These are phyloP conservation scores for Aureobasidium sp. DNA, from an alignment of 2,329 filamentous ascomycete species.

Conservation along the genomic window DNA sequence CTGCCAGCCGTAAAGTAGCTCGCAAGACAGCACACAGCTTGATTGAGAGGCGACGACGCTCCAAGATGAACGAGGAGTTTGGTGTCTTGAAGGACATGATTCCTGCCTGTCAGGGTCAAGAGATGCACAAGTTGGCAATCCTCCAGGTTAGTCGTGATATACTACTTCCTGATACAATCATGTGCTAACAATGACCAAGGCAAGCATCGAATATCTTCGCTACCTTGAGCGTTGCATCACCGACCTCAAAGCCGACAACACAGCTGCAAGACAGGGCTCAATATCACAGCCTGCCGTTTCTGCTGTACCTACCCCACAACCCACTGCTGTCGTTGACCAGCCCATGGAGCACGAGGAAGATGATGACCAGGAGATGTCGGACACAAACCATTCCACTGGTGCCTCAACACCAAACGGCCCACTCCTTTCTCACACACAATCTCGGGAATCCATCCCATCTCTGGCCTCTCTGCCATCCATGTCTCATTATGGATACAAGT, in stretches of 20 bases:
- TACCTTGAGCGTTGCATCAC: conserved; percentile 85
- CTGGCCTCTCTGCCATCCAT: conserved; percentile 8
- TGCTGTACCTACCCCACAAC: neutral
- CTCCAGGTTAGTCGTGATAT: conserved; percentile 57
- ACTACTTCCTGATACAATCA: neutral
- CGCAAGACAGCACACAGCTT: conserved; percentile 93
- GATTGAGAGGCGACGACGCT: conserved; percentile 80
- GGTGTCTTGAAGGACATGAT: conserved; percentile 90
- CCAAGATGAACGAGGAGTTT: conserved; percentile 99
- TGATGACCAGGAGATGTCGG: conserved; percentile 31
- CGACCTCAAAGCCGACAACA: conserved; percentile 59
- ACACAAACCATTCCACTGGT: conserved; percentile 16
- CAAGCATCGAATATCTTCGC: conserved; percentile 90
- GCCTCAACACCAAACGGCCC: conserved; percentile 15
- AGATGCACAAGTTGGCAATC: conserved; percentile 98
- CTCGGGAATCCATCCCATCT: conserved; percentile 12
- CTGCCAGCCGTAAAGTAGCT: conserved; percentile 87
- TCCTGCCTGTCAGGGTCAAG: conserved; percentile 81
- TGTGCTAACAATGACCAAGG: conserved; percentile 42
- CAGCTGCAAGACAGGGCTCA: neutral
- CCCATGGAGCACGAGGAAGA: conserved; percentile 24
- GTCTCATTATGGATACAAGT: conserved; percentile 20
- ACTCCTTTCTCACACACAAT: conserved; percentile 13
- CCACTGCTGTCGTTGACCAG: neutral
- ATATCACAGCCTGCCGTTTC: neutral